Conservation (phyloP, 1,284 basidiomycete genomes). For the Trametes pubescens region DNA sequence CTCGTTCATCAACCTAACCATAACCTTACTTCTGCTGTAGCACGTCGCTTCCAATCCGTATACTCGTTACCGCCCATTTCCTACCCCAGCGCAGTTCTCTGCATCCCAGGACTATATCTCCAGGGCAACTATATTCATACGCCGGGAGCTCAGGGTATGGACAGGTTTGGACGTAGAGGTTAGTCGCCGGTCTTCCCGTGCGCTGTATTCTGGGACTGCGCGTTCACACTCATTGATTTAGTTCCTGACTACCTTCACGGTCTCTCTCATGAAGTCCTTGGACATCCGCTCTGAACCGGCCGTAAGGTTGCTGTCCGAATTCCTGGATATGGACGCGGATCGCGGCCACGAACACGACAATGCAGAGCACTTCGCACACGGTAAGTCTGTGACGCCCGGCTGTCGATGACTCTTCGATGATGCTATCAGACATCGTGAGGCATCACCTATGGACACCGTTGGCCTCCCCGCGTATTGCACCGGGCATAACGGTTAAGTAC, state of each 20-base stretch:
- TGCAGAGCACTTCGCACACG: constrained; percentile 91
- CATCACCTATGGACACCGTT: background rate
- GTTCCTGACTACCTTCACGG: constrained; percentile 81
- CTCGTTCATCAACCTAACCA: constrained; percentile 13
- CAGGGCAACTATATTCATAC: constrained; percentile 80
- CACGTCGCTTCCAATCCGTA: constrained; percentile 87
- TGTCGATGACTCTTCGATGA: constrained; percentile 16
- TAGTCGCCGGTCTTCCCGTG: constrained; percentile 34
- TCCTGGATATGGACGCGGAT: constrained; percentile 76
- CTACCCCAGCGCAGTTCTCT: constrained; percentile 81
- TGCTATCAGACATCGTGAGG: constrained; percentile 14
- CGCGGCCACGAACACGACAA: constrained; percentile 63
- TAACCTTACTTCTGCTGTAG: constrained; percentile 48
- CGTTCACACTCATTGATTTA: constrained; percentile 37
- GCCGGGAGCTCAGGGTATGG: constrained; percentile 88
- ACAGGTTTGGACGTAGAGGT: constrained; percentile 84
- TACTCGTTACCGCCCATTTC: constrained; percentile 84
- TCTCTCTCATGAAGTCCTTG: constrained; percentile 86
- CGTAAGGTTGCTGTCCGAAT: constrained; percentile 82
- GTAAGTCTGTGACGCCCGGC: constrained; percentile 50
- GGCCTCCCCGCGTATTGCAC: too few relatives aligned
- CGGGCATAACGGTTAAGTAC: too few relatives aligned
- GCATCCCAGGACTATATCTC: constrained; percentile 76
- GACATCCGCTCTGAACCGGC: constrained; percentile 90
- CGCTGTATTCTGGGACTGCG: background rate